Base-by-base conservation (phyloP, 495 filamentous ascomycete genomes). In the Astrothelium macrocarpum region DNA sequence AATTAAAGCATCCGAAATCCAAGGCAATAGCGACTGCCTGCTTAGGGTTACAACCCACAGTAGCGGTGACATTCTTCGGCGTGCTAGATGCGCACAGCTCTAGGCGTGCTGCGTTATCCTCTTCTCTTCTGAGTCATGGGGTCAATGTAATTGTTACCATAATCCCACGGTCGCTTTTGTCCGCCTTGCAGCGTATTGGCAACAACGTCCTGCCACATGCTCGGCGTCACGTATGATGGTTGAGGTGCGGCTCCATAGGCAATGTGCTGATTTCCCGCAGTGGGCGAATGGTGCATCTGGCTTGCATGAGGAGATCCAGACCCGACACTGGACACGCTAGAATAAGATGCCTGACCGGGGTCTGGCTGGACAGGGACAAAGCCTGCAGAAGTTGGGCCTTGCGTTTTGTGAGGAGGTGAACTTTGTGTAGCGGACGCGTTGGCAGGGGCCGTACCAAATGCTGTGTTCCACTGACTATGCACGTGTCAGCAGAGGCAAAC, bases 121-220 rank as follows among this genome's bases (percentile, higher is more conserved):
- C 45, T 49, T 20, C 45, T 49, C 45, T 49, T 67, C 29, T 62
- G 45, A 39, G 64, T n/a, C 53, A 64, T 49, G 5, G 45, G 66
- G 32, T 72, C 68, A 10, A 68, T 65, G 62, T 68, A 68, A 32
- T 65, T 2, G 53, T 63, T 68, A 26, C 69, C 65, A 43, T 68
- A 66, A 67, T 87, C 85, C 89, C 89, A 93, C 31, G 86, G 77
- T 43, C 90, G 79, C 74, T 95, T 95, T 32, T 90, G 71, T 2
- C 86, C 85, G 61, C 85, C 85, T 53, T 91, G 89, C 75, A 88
- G 96, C 1, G 93, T 90, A 70, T 85, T 90, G 16, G 95, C 92
- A 67, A 98, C 92, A 53, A 86, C 90, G 69, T 96, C 89, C 74
- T 96, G 92, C 94, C 94, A 98, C 84, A 96, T 95, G 65, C 87